Percentiles rank a stretch among this genome's conserved stretches.
Evolutionary conservation across 2,329 filamentous ascomycete species (phyloP).

Genomic region (Penicillium glabrum): DNA sequence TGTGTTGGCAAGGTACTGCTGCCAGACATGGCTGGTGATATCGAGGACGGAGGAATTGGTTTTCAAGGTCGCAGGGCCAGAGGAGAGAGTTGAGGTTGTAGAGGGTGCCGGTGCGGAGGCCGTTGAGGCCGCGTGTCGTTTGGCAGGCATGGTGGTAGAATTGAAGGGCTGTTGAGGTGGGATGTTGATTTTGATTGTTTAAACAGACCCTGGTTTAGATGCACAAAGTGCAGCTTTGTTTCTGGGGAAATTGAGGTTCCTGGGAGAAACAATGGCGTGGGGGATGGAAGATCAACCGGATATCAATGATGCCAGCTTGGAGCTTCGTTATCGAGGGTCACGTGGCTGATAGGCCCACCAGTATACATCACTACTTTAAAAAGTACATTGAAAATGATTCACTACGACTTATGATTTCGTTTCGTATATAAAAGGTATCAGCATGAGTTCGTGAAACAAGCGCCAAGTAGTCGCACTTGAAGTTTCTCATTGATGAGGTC

Average conservation of each 20-base stretch:
- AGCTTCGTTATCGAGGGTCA: slow-evolving; percentile 28
- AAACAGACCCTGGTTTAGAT: background rate
- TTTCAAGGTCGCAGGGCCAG: slow-evolving; percentile 37
- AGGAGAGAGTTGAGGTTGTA: slow-evolving; percentile 30
- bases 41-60: slow-evolving; percentile 47
- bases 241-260: background rate
- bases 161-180: background rate
- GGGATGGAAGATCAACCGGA: slow-evolving; percentile 9
- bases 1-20: slow-evolving; percentile 76
- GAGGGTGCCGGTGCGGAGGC: slow-evolving; percentile 25
- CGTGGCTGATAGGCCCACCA: slow-evolving; percentile 12
- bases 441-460: no score
- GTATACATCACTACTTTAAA: background rate
- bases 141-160: slow-evolving; percentile 25
- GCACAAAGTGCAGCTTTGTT: background rate
- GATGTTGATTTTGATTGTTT: background rate
- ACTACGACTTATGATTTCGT: no score
- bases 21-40: slow-evolving; percentile 69
- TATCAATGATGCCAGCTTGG: slow-evolving; percentile 27
- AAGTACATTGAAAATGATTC: no score
- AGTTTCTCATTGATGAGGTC: no score
- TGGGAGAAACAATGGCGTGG: slow-evolving; percentile 17
- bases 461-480: no score
- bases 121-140: slow-evolving; percentile 31
- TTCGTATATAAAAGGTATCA: no score